phyloP scores from a whole-genome alignment of 257 asterid species.

The Solanum verrucosum region DNA sequence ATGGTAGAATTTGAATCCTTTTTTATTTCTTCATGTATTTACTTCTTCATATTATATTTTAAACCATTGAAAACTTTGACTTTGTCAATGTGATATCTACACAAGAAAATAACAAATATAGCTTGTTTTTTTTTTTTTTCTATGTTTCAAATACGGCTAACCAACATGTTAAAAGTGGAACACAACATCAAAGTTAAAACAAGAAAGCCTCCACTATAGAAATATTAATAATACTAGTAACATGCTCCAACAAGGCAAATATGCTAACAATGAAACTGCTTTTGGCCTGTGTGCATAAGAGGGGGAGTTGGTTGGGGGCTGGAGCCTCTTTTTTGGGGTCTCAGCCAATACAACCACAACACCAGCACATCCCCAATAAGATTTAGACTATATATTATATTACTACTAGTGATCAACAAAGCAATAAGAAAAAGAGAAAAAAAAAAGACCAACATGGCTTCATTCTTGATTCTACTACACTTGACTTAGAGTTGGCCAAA shows the following conservation, averaged over 20 bases:
- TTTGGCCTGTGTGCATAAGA: background rate
- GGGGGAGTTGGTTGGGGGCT: background rate
- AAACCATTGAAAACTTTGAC: background rate
- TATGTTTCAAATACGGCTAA: background rate
- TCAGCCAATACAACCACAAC: conserved; percentile 6
- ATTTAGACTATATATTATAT: background rate
- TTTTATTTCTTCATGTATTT: no score
- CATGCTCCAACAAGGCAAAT: background rate
- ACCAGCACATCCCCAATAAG: background rate
- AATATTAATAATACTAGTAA: background rate
- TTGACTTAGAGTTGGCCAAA: conserved; percentile 61
- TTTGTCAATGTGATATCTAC: background rate
- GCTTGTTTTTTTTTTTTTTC: background rate
- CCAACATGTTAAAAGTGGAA: background rate
- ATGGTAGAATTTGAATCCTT: no score
- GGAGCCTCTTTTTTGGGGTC: conserved; percentile 7
- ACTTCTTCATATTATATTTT: background rate
- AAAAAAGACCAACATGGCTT: background rate
- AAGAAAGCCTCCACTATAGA: background rate
- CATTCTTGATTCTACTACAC: background rate
- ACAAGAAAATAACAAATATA: background rate
- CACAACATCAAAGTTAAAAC: background rate
- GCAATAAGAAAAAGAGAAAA: no score
- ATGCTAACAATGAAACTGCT: background rate
- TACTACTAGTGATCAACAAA: background rate